Evolutionary conservation across 2,329 filamentous ascomycete species (phyloP), one percentile per base, ranked within the genome.

Genomic region (Trichoderma aggressivum): DNA sequence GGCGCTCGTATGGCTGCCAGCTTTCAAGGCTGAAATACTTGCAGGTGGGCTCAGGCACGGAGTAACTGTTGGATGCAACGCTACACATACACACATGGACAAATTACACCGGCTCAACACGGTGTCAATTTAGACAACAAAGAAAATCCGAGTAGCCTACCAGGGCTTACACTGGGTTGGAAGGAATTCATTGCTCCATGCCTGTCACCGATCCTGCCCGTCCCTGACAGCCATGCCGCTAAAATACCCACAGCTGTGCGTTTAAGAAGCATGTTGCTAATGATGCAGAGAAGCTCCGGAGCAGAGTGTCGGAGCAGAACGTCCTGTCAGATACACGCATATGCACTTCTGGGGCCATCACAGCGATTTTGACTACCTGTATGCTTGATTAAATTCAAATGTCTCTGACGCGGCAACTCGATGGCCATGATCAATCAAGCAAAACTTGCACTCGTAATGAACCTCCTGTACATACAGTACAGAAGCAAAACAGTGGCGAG

Each of bases 141-240:
- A 24, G 30, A 26, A 63, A 30, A 26, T 21, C 36, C 39, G 26
- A 50, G 36, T 10, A 30, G n/a, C 8, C 36, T 47, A 47, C 24
- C n/a, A 7, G 55, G 18, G 55, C 26, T 34, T 21, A 34, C n/a
- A 21, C 28, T 59, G 18, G 16, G 30, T 34, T 21, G 32, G 56
- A 32, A 32, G 14, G 14, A 7, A 28, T 28, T 28, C 26, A 28
- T 24, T n/a, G 28, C 43, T n/a, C n/a, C n/a, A n/a, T 67, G 64
- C 53, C 36, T 50, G 34, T 32, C 43, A 50, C 43, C 36, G 32
- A 50, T 50, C 53, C 36, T 24, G 50, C 32, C 62, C 21, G 43
- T 59, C 64, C 64, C 63, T 56, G 63, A 50, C 63, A 66, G 64
- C 55, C 26, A 26, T 65, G 62, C 53, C 53, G 39, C 24, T 24